Conservation (phyloP, 805 yeast genomes). For the Barnettozyma sucrosica region DNA sequence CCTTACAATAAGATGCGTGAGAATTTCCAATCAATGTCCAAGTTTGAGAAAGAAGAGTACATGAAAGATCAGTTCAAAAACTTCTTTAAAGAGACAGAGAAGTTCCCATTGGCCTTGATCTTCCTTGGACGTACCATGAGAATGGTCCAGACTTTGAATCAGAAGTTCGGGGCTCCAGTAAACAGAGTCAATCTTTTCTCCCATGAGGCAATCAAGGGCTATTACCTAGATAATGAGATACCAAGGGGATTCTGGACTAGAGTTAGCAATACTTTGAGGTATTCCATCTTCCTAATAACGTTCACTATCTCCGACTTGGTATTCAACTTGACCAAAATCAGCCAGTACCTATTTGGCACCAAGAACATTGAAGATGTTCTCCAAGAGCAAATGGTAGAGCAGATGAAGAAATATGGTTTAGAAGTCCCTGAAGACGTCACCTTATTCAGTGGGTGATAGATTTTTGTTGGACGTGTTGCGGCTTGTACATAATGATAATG, state of each 20-base stretch:
- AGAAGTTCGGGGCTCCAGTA: conserved; percentile 64
- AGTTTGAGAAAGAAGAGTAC: conserved; percentile 37
- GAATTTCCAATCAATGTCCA: conserved; percentile 27
- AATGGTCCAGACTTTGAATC: conserved; percentile 66
- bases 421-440: conserved; percentile 23
- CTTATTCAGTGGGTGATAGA: conserved; percentile 13
- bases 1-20: conserved; percentile 33
- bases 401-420: conserved; percentile 24
- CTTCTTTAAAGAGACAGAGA: conserved; percentile 55
- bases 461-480: background rate
- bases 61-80: conserved; percentile 43
- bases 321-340: conserved; percentile 16
- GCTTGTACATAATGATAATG: background rate
- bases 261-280: conserved; percentile 14
- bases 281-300: conserved; percentile 16
- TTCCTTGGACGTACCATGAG: conserved; percentile 69
- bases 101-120: conserved; percentile 60
- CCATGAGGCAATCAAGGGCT: conserved; percentile 40
- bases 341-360: conserved; percentile 19
- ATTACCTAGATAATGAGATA: conserved; percentile 14
- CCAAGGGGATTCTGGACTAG: conserved; percentile 2
- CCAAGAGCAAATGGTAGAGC: conserved; percentile 17
- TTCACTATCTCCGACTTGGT: conserved; percentile 21
- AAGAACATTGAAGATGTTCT: conserved; percentile 23
- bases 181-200: conserved; percentile 64